These are phyloP conservation scores for Xylaria nigripes DNA, from an alignment of 495 filamentous ascomycete species.

Conservation along the genomic window DNA sequence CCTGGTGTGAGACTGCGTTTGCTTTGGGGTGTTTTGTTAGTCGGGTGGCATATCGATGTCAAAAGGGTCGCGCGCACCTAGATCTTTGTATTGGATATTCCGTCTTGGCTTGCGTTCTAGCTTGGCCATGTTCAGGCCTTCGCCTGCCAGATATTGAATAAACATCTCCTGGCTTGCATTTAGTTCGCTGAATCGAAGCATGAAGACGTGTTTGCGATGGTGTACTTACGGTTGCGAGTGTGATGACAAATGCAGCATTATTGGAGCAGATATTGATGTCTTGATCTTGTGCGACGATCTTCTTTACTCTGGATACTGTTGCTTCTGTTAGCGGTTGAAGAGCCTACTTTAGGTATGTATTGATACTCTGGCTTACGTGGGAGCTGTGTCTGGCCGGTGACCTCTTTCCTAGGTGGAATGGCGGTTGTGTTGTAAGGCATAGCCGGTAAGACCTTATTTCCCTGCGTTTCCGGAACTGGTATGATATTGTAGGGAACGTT, in stretches of 20 bases:
- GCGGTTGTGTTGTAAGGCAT: constrained; percentile 90
- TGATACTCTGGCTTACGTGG: constrained; percentile 54
- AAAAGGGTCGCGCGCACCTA: constrained; percentile 29
- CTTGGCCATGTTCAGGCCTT: constrained; percentile 81
- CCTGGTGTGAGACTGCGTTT: constrained; percentile 76
- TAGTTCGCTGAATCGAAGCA: constrained; percentile 1
- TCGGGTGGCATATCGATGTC: no score
- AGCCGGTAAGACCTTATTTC: background rate
- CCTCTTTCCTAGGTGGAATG: constrained; percentile 69
- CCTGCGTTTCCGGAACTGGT: background rate
- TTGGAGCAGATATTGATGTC: constrained; percentile 80
- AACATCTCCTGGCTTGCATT: constrained; percentile 74
- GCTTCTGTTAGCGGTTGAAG: background rate
- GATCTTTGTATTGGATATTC: constrained; percentile 93
- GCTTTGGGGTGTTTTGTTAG: constrained; percentile 38
- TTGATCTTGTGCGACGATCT: constrained; percentile 81
- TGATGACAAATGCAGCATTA: constrained; percentile 91
- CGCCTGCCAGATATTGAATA: constrained; percentile 80
- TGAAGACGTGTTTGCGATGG: background rate
- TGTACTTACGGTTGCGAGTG: constrained; percentile 66
- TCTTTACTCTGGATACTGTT: constrained; percentile 83
- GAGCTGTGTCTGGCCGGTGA: constrained; percentile 74
- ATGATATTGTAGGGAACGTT: background rate
- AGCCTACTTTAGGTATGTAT: background rate
- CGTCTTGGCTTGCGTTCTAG: constrained; percentile 84